A percentile compares a stretch with the other conserved stretches of the same genome.
Conservation (phyloP, 495 filamentous ascomycete genomes). For the Polyplosphaeria fusca region DNA sequence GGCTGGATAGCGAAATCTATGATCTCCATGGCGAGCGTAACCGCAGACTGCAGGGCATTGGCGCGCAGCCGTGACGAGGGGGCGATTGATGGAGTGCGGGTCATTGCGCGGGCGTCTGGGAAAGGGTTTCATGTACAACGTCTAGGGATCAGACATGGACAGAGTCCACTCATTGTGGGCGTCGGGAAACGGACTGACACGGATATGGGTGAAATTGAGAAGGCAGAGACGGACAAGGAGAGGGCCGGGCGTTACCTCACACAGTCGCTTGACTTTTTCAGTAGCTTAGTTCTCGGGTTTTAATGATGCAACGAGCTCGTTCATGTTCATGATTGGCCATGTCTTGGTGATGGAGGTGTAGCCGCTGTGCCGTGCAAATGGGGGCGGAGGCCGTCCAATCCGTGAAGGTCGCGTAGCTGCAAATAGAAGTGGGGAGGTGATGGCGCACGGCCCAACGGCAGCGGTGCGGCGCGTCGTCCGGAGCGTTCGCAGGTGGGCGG, state of each 20-base stretch:
- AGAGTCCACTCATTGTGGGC: conserved; percentile 33
- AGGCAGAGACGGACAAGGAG: conserved; percentile 26
- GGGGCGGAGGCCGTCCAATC: conserved; percentile 34
- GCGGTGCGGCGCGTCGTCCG: conserved; percentile 24
- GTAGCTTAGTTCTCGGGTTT: conserved; percentile 19
- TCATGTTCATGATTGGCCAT: conserved; percentile 28
- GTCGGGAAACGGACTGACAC: conserved; percentile 31
- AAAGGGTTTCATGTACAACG: conserved; percentile 36
- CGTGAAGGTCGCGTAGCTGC: conserved; percentile 32
- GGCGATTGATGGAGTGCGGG: background rate
- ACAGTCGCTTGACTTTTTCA: conserved; percentile 31
- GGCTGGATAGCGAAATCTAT: conserved; percentile 62
- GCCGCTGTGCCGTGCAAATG: conserved; percentile 33
- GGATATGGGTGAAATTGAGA: conserved; percentile 32
- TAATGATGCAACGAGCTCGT: conserved; percentile 31
- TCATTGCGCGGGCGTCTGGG: conserved; percentile 25
- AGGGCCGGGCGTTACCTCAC: conserved; percentile 28
- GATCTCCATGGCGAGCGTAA: conserved; percentile 51
- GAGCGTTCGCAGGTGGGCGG: background rate
- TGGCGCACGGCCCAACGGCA: conserved; percentile 28
- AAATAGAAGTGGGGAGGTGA: conserved; percentile 35
- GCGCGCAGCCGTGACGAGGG: conserved; percentile 11
- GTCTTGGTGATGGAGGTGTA: conserved; percentile 30
- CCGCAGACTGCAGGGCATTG: conserved; percentile 42
- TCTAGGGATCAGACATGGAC: conserved; percentile 17